These are phyloP conservation scores for Codiaeum variegatum DNA, from an alignment of 441 rosid species.

Conservation along the genomic window DNA sequence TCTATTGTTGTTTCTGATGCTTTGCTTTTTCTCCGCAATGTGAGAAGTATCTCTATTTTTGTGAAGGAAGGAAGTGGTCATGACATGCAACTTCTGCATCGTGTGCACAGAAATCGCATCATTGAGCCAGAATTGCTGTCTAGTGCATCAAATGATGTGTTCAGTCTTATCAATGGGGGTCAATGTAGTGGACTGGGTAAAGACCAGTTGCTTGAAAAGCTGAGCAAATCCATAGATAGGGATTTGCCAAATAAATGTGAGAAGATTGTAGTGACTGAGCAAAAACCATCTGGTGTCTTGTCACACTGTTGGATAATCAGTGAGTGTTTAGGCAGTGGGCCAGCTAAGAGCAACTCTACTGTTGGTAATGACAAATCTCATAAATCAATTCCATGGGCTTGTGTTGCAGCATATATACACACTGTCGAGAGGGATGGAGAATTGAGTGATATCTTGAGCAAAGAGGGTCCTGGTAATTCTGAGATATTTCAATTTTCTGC, in stretches of 20 bases:
- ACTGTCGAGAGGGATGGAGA: conserved; percentile 51
- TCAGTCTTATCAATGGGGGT: conserved; percentile 58
- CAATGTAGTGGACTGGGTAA: conserved; percentile 68
- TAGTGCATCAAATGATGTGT: conserved; percentile 44
- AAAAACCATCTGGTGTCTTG: conserved; percentile 51
- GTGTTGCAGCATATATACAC: conserved; percentile 86
- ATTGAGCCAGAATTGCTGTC: conserved; percentile 53
- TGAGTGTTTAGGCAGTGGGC: conserved; percentile 74
- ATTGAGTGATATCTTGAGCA: conserved; percentile 29
- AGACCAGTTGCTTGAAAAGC: conserved; percentile 67
- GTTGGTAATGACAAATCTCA: conserved; percentile 50
- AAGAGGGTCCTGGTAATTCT: conserved; percentile 30
- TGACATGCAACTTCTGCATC: conserved; percentile 84
- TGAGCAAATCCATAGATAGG: conserved; percentile 57
- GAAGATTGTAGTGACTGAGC: conserved; percentile 82
- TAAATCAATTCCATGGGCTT: conserved; percentile 92
- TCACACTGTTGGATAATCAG: conserved; percentile 92
- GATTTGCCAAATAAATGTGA: conserved; percentile 70
- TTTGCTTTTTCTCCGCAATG: conserved; percentile 80
- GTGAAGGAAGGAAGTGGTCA: conserved; percentile 76
- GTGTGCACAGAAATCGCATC: conserved; percentile 57
- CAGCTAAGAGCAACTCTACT: conserved; percentile 35
- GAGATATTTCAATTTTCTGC: conserved; percentile 56
- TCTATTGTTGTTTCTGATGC: conserved; percentile 78
- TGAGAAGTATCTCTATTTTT: conserved; percentile 71